Base-by-base conservation (phyloP, 768 basidiomycete species). In the Boletus subcaerulescens region DNA sequence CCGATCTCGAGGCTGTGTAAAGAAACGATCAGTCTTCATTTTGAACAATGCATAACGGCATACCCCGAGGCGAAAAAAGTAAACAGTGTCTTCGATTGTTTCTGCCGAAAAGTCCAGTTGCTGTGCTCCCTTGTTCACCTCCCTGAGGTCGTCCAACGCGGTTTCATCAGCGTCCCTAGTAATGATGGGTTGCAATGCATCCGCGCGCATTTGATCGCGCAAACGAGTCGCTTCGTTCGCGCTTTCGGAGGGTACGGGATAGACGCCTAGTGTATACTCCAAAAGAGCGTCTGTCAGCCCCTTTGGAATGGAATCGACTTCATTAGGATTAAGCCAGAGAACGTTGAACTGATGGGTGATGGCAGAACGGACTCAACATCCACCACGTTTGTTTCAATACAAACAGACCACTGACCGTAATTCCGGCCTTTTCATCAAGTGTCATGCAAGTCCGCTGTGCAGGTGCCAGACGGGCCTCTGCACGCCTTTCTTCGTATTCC, bases 401-500 rank as follows among this genome's bases (percentile, higher is more conserved):
- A 33, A 48, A 42, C 24, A 33, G 35, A 17, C 39, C 47, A 57
- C 62, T 48, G 35, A 72, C 85, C 60, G 80, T 69, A 61, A 83
- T 83, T 42, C 84, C 88, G 12, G 79, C 77, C 64, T 82, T 80
- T 67, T 91, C 91, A 70, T 94, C 92, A 15, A 94, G 75, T 22
- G 81, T 83, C 44, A 70, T 64, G 61, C 91, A 92, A 12, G 92
- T 93, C 41, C 78, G 81, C 67, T 87, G 88, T 20, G 89, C 87
- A 36, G 83, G 81, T 69, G 76, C 75, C 40, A 94, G 78, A 62
- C 84, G 79, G 7, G 80, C 83, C 63, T 89, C 86, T 17, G 89
- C 89, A 5, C 84, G 83, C 48, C 84, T 78, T 54, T 89, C 87
- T 64, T 89, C 85, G 64, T 89, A 93, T 56, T 89, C 89, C 54